Base-by-base conservation (phyloP, 768 basidiomycete genomes). In the Inosperma sp. region DNA sequence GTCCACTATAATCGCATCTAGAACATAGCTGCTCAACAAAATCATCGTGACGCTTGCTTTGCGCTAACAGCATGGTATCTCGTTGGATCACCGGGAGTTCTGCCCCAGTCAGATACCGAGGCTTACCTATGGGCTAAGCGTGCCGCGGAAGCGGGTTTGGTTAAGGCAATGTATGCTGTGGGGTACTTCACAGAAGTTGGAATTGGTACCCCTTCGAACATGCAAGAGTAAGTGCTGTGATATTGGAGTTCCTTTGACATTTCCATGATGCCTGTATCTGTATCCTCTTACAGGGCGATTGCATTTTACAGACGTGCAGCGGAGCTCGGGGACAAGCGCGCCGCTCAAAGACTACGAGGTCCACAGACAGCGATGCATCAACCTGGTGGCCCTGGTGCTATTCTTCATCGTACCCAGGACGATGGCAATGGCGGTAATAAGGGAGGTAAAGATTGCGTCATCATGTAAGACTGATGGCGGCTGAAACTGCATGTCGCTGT, bases 11-110 rank as follows among this genome's bases (percentile, higher is more conserved):
- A 41, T 57, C 45, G 39, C n/a, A 39, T 27, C 10, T 61, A 93
- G 91, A 97, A 98, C 62, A 98, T 98, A 57, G 95, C 95, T 25
- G 96, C 96, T 3, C 95, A 97, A 63, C 94, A 97, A 71, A 85
- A 84, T 60, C 96, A 99, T 64, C 86, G 89, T 4, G 96, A 98
- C 62, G 93, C 95, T 0, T 98, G 95, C 65, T 98, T 98, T 62
- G 95, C 96, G 1, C 76, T 99, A 34, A 98, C 96, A 14, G 94
- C 96, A 6, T 99, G 95, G 95, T 99, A 99, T 64, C 85, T 99
- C 56, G 95, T 98, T 53, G 96, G 96, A 40, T 97, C 94, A 7
- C 91, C 94, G 0, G 95, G 96, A 19, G 93, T 99, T 2, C 79
- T 99, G 13, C 95, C 96, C 1, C 96, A 99, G 64, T 96, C 93